Evolutionary conservation across 1,284 basidiomycete species (phyloP).

Genomic region (Marasmius oreades): DNA sequence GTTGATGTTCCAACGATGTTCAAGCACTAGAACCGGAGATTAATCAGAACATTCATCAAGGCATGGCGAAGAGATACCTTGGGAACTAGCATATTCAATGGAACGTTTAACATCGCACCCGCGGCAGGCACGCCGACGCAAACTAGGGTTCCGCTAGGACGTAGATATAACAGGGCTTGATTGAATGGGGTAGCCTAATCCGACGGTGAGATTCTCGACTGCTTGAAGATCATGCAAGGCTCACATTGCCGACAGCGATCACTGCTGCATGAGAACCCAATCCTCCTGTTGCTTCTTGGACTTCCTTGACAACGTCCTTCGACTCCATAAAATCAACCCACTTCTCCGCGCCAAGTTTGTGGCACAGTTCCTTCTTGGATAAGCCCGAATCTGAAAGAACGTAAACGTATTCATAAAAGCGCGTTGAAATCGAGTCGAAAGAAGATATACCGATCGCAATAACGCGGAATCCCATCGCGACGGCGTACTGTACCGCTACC

Average conservation of each 20-base stretch:
- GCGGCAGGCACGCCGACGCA: conserved; percentile 56
- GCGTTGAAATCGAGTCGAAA: background rate
- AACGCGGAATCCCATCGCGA: conserved; percentile 61
- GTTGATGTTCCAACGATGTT: conserved; percentile 56
- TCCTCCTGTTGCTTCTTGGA: conserved; percentile 56
- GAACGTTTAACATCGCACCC: conserved; percentile 36
- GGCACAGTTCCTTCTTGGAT: conserved; percentile 58
- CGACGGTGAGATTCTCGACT: no score
- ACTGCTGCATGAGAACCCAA: conserved; percentile 66
- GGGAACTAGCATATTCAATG: conserved; percentile 55
- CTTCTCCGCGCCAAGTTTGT: conserved; percentile 60
- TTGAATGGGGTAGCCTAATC: conserved; percentile 55
- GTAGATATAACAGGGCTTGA: conserved; percentile 63
- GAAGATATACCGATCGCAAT: conserved; percentile 56
- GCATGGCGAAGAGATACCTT: conserved; percentile 32
- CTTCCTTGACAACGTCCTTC: conserved; percentile 44
- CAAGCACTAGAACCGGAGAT: conserved; percentile 33
- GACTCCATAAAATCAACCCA: conserved; percentile 69
- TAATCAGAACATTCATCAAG: conserved; percentile 1
- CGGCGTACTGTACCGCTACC: conserved; percentile 63
- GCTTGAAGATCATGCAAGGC: no score
- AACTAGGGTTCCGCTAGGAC: conserved; percentile 54
- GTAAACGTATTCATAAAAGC: background rate
- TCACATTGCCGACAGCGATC: conserved; percentile 45
- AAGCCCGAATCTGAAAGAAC: conserved; percentile 51